Evolutionary conservation across 768 basidiomycete species (phyloP).

Genomic region (Suillus placidus): DNA sequence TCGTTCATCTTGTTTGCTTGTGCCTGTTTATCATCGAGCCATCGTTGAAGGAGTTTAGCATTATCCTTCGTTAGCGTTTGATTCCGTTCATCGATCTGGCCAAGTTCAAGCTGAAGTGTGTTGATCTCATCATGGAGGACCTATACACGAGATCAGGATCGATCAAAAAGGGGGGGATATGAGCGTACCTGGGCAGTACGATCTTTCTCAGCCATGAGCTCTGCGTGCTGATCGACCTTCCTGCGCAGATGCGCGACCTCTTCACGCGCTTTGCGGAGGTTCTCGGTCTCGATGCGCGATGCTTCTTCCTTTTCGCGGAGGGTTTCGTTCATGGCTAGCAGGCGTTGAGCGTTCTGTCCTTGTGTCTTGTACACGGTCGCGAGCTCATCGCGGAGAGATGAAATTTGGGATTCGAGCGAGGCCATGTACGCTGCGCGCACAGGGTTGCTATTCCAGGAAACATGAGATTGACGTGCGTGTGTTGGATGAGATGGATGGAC

Average conservation of each 20-base stretch:
- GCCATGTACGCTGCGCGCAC: slow-evolving; percentile 86
- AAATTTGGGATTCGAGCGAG: slow-evolving; percentile 93
- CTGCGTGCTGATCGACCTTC: slow-evolving; percentile 82
- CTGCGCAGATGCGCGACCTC: slow-evolving; percentile 69
- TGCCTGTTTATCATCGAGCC: slow-evolving; percentile 92
- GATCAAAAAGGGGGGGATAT: not conserved
- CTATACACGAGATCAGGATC: slow-evolving; percentile 42
- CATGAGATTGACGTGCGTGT: not conserved
- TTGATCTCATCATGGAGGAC: slow-evolving; percentile 94
- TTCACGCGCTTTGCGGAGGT: slow-evolving; percentile 73
- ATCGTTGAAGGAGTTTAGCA: slow-evolving; percentile 91
- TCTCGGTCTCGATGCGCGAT: slow-evolving; percentile 79
- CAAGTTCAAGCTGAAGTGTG: slow-evolving; percentile 88
- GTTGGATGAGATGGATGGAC: slow-evolving; percentile 24
- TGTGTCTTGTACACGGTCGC: slow-evolving; percentile 96
- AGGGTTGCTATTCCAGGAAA: slow-evolving; percentile 58
- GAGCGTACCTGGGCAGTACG: slow-evolving; percentile 77
- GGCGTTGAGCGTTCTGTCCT: slow-evolving; percentile 91
- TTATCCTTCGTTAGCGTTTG: slow-evolving; percentile 89
- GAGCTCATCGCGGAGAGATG: slow-evolving; percentile 87
- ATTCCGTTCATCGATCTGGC: slow-evolving; percentile 87
- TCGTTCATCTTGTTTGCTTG: slow-evolving; percentile 97
- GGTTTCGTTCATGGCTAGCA: slow-evolving; percentile 93
- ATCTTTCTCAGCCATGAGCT: slow-evolving; percentile 88
- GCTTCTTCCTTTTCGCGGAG: slow-evolving; percentile 92